Base-by-base conservation (phyloP, 176 grass and related monocot species). In the Carex cristatella region DNA sequence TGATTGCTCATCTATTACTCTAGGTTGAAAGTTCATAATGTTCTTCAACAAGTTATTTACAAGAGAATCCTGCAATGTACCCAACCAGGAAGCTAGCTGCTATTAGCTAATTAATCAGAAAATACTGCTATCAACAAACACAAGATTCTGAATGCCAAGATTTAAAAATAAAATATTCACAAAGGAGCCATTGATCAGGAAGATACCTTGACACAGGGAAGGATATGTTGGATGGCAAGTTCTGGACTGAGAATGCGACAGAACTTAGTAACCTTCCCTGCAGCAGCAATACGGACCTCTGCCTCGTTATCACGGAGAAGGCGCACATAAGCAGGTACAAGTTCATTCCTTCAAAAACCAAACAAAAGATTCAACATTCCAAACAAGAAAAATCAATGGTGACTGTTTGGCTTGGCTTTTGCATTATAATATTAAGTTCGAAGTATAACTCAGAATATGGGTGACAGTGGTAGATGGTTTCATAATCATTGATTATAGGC, bases 261-360 rank as follows among this genome's bases (percentile, higher is more conserved):
- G 83, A 98, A 98, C 63, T 95, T 98, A 8, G 93, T 98, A 86
- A 98, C 95, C 90, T 98, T 98, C 37, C 93, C 95, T n/a, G 95
- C 95, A 85, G 95, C 91, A 61, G 95, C 95, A 81, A 98, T 98
- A 51, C 95, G 86, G 62, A 98, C 95, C 86, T 98, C 95, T 82
- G 95, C 89, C 83, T 98, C 95, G 62, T 98, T 98, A 82, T 98
- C 95, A 87, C 93, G 89, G 65, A 98, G 91, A 81, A 98, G 93
- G 11, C 95, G 89, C 76, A 95, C 95, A 87, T 98, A 98, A 57
- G 95, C 93, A 18, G 91, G 93, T 23, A 98, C 89, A 80, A 98
- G 76, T 75, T 98, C 91, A 84, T 37, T 86, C 64, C 93, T 98
- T 79, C 64, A 87, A 54, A 33, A 67, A 32, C 9, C 23, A 68